Evolutionary conservation across 331 rosid species (phyloP).

Genomic region (Rhamnella rubrinervis): DNA sequence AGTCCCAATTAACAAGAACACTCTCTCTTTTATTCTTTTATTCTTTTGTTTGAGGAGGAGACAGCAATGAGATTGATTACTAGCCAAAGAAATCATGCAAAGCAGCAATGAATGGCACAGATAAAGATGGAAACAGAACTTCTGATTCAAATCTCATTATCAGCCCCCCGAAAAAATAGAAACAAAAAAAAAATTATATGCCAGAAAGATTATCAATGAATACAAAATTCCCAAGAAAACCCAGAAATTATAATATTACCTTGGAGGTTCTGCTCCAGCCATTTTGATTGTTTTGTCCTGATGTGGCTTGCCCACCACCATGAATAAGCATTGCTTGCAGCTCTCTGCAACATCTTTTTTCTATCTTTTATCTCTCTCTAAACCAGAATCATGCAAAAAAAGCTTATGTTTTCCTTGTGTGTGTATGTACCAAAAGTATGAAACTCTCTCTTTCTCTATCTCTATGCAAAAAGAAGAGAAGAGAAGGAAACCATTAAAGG

Average conservation of each 20-base stretch:
- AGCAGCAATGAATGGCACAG: constrained; percentile 8
- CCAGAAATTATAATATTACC: constrained; percentile 36
- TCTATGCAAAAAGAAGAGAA: constrained; percentile 31
- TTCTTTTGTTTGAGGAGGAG: not conserved
- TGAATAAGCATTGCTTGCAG: constrained; percentile 98
- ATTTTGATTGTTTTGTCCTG: constrained; percentile 98
- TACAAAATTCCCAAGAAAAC: not conserved
- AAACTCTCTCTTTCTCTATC: constrained; percentile 16
- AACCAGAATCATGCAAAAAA: constrained; percentile 8
- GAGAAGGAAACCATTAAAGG: constrained; percentile 35
- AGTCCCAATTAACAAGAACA: too few species aligned
- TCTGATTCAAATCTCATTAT: not conserved
- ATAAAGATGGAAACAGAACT: not conserved
- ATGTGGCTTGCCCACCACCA: constrained; percentile 99
- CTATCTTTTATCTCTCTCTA: not conserved
- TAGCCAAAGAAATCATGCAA: constrained; percentile 2
- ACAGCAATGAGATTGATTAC: not conserved
- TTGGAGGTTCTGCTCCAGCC: constrained; percentile 94
- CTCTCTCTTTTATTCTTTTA: too few species aligned
- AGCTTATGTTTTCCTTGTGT: not conserved
- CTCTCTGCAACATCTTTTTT: constrained; percentile 85
- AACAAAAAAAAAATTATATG: not conserved
- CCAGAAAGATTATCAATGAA: not conserved
- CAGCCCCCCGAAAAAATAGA: not conserved
- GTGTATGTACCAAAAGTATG: not conserved